A percentile compares a stretch with the other conserved stretches of the same genome.
phyloP scores from a whole-genome alignment of 2,329 filamentous ascomycete species.

The Aspergillus neotritici region DNA sequence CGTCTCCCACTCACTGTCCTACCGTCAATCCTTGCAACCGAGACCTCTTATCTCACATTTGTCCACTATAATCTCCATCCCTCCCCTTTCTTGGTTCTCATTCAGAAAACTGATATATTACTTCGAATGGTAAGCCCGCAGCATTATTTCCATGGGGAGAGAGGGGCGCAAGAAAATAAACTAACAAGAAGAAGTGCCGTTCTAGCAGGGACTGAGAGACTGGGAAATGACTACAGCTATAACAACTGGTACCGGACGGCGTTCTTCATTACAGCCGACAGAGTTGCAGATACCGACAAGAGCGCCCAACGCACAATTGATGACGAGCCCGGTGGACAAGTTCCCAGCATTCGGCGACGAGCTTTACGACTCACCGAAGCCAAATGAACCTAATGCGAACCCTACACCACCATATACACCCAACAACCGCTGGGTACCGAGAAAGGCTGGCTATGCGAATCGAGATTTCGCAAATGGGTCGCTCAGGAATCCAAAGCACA shows the following conservation, averaged over 20 bases:
- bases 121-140: too few relatives aligned
- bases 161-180: not conserved
- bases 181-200: not conserved
- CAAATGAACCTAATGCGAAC: slow-evolving; percentile 20
- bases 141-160: too few relatives aligned
- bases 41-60: too few relatives aligned
- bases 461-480: slow-evolving; percentile 38
- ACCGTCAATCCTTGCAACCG: too few relatives aligned
- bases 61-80: too few relatives aligned
- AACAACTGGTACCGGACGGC: slow-evolving; percentile 36
- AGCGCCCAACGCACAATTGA: slow-evolving; percentile 24
- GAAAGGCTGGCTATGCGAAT: slow-evolving; percentile 48
- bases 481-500: slow-evolving; percentile 47
- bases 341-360: slow-evolving; percentile 42
- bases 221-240: slow-evolving; percentile 37
- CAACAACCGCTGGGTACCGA: slow-evolving; percentile 57
- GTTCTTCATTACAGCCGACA: slow-evolving; percentile 33
- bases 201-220: not conserved
- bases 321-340: slow-evolving; percentile 36
- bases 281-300: slow-evolving; percentile 30
- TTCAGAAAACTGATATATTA: too few relatives aligned
- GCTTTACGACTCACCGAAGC: slow-evolving; percentile 23
- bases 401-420: slow-evolving; percentile 28
- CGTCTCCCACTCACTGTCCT: too few relatives aligned
- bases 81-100: too few relatives aligned